Evolutionary conservation across 371 early-diverging fungal genomes (phyloP), one percentile per base, ranked within the genome.

Genomic region (Mucor velutinosus): DNA sequence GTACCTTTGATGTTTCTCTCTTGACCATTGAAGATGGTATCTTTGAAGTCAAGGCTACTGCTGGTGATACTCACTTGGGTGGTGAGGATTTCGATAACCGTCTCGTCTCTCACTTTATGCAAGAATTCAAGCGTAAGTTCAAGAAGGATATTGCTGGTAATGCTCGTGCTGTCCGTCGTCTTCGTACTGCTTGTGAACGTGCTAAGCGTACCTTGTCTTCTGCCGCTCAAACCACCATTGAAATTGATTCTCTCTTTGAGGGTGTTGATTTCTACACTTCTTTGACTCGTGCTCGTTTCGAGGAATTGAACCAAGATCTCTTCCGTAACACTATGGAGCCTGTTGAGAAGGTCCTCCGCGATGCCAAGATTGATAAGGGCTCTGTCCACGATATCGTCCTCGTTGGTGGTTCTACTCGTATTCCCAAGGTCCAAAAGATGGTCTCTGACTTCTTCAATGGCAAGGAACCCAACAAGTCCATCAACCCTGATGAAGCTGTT

Each of bases 391-490:
- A 98, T 78, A 96, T 99, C 76, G 97, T 99, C 74, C 87, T 99
- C 37, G 99, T 99, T 74, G 99, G 99, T 84, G 99, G 99, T 76
- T 98, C 98, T 76, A 99, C 99, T 69, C 98, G 99, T 92, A 99
- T 99, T 84, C 99, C 99, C 86, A 98, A 96, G 92, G 94, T 99
- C 74, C 97, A 96, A 85, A 93, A 98, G 87, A 88, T 99, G 76
- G 93, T 99, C 66, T 92, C 94, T 23, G 98, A 99, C 86, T 94
- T 87, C 87, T 98, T 98, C 86, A 90, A 94, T 85, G 96, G 95
- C 77, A 95, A 94, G 88, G 93, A 96, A 84, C 93, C 93, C 73
- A 92, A 92, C 93, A 93, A 93, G 87, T 90, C 92, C 73, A 94
- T 96, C 91, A 95, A 97, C 90, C 97, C 97, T 75, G 97, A 97